Base-by-base conservation (phyloP, 257 asterid species). In the Rhazya stricta region DNA sequence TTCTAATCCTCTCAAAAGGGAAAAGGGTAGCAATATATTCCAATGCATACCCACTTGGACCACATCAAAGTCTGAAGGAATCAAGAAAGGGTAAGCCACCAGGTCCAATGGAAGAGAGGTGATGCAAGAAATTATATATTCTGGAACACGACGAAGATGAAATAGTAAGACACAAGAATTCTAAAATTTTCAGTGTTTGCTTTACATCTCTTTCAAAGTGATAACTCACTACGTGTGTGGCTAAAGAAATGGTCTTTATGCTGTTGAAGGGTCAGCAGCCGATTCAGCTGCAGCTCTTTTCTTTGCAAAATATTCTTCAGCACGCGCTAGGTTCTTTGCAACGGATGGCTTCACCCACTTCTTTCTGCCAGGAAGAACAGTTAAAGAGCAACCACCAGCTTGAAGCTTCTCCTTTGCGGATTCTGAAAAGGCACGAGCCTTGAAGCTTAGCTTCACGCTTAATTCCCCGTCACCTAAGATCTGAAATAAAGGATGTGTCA, bases 301-400 rank as follows among this genome's bases (percentile, higher is more conserved):
- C 92, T 89, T 91, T 30, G 94, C 93, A 78, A 91, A 92, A 78
- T 92, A 92, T 83, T 89, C 96, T 4, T 89, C 96, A 0, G 98
- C 96, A n/a, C 96, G 90, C 5, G 94, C 91, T 29, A 88, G 76
- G 82, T 89, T 88, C 86, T 89, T 88, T 36, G 96, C 83, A 3
- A 92, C 98, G 1, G 88, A 76, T 84, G 87, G 87, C 76, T 84
- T 83, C 51, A 86, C 93, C 97, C 95, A 91, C 70, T 91, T 91
- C 90, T 92, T 92, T 83, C 89, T 79, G 27, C 98, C 94, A 2
- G 96, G 97, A 45, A 90, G 88, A 58, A 85, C 84, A 0, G 88
- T 88, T 37, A 85, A 77, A 8, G 85, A 80, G 77, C 89, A 84
- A 73, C 92, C 92, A 5, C 83, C 88, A 1, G 89, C 89, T 83